Conservation (phyloP, 108 stramenopile species). For the Tribonema minus region DNA sequence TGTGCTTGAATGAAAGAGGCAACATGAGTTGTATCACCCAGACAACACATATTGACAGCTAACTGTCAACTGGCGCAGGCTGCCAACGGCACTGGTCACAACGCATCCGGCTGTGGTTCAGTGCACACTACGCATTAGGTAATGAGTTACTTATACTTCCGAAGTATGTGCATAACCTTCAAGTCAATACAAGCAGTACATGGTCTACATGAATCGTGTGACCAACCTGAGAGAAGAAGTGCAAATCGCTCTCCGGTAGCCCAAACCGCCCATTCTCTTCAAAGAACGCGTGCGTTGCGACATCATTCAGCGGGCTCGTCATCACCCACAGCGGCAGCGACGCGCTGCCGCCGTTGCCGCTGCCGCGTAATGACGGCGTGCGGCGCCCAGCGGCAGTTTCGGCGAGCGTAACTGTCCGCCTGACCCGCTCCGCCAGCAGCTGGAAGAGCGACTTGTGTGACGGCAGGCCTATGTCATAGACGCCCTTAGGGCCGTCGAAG, state of each 20-base stretch:
- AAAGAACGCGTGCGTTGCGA: constrained; percentile 73
- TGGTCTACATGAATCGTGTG: too few species aligned
- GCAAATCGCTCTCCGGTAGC: constrained; percentile 64
- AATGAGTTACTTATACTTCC: too few species aligned
- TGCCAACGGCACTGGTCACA: too few species aligned
- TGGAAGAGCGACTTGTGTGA: constrained; percentile 75
- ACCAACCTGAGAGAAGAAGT: constrained; percentile 77
- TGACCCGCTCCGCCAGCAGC: constrained; percentile 74
- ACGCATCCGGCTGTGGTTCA: too few species aligned
- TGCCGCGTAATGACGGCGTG: too few species aligned
- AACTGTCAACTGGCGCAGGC: too few species aligned
- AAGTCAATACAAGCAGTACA: neutral
- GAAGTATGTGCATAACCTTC: too few species aligned
- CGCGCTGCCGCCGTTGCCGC: neutral
- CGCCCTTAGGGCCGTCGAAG: constrained; percentile 89
- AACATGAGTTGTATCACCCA: too few species aligned
- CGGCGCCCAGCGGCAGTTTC: too few species aligned
- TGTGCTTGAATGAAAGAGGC: too few species aligned
- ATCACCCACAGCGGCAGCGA: constrained; percentile 84
- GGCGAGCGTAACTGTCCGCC: constrained; percentile 53
- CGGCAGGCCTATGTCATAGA: constrained; percentile 86
- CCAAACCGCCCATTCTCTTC: constrained; percentile 71
- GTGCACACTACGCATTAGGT: too few species aligned
- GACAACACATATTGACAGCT: too few species aligned
- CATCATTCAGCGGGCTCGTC: constrained; percentile 93